These are phyloP conservation scores for Diutina rugosa DNA, from an alignment of 1,139 yeast species.

Conservation along the genomic window DNA sequence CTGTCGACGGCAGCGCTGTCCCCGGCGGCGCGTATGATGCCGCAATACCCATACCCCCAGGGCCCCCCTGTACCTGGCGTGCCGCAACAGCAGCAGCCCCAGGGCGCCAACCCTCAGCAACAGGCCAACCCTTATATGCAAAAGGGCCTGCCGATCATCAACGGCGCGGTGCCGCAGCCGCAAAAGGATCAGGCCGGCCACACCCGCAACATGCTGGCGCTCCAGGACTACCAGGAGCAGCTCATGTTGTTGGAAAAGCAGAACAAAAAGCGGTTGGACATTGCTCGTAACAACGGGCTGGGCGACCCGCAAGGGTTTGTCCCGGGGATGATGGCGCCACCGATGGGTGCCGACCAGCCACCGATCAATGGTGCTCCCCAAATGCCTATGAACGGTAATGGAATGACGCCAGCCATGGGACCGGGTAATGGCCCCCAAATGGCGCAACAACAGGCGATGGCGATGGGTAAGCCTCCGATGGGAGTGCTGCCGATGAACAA, in stretches of 20 bases:
- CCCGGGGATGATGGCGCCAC: constrained; percentile 9
- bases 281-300: constrained; percentile 27
- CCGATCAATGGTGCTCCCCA: constrained; percentile 6
- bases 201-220: constrained; percentile 12
- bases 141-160: background rate
- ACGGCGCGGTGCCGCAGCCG: background rate
- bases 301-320: constrained; percentile 5
- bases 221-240: constrained; percentile 70
- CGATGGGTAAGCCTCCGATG: background rate
- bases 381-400: background rate
- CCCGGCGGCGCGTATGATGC: background rate
- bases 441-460: constrained; percentile 1
- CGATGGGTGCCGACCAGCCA: constrained; percentile 10
- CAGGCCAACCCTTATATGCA: constrained; percentile 14
- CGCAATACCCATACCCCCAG: constrained; percentile 5
- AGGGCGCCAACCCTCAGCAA: constrained; percentile 5
- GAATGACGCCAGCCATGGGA: background rate
- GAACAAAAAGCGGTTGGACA: constrained; percentile 49
- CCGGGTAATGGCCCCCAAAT: background rate
- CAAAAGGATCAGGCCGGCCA: background rate
- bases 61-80: constrained; percentile 1
- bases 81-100: constrained; percentile 1
- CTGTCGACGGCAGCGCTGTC: background rate
- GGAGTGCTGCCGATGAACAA: background rate
- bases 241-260: constrained; percentile 60